Evolutionary conservation across 345 rosid genomes (phyloP), one percentile per base, ranked within the genome.

Genomic region (Populus davidiana): DNA sequence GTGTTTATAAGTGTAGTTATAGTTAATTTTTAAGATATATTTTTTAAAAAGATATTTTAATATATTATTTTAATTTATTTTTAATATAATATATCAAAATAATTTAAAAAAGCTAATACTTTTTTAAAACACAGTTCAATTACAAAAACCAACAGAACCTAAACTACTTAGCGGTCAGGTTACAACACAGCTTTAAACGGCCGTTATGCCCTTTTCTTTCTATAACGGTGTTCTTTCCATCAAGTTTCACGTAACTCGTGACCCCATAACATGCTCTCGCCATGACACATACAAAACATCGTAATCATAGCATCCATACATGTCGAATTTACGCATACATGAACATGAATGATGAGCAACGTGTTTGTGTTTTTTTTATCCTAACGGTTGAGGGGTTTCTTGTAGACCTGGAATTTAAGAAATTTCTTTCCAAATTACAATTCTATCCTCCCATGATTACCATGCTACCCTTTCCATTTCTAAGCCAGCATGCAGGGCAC

Each of bases 101-200:
- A 33, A 33, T 33, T 33, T 29, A 4, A 33, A 33, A 33, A 33
- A 33, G 4, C 0, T 33, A 33, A 33, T 33, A 33, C 5, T 33
- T 31, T 33, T 33, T 33, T 4, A 4, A 4, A 4, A 33, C 0
- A 33, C 36, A 4, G 5, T 4, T 33, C 36, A 33, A 0, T 0
- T 33, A 33, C 36, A 0, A 33, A 33, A 33, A 4, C 36, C 5
- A 33, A 33, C 36, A 5, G 5, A 33, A 33, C 36, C 36, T 4
- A 1, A 29, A 29, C 31, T 29, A 71, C 71, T 11, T 20, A 33
- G 52, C 61, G 70, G 70, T 41, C 76, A 73, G 73, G 64, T 63
- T 76, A 79, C 87, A 77, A 71, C 87, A 71, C 6, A 38, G 71
- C 75, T 76, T 84, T 76, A 76, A 84, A 81, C 79, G 85, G 78